phyloP scores from a whole-genome alignment of 768 basidiomycete genomes.

The Hericium alpestre region DNA sequence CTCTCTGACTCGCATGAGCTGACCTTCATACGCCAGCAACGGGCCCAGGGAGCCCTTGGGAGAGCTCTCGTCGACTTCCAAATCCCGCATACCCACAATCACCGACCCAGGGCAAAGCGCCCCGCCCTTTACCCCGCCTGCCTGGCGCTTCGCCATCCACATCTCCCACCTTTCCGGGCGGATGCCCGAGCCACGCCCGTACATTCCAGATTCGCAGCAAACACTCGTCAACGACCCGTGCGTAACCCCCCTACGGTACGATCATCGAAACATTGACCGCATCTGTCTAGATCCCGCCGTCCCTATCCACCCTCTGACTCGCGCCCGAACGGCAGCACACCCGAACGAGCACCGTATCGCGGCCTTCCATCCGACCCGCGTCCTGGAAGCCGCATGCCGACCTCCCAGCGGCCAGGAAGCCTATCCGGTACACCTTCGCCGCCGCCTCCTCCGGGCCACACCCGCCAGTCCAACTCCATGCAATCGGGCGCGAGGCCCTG shows the following conservation, averaged over 20 bases:
- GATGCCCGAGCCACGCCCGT: slow-evolving; percentile 12
- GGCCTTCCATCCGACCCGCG: slow-evolving; percentile 12
- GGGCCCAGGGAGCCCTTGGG: slow-evolving; percentile 5
- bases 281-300: slow-evolving; percentile 1
- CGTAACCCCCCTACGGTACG: not conserved
- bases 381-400: not conserved
- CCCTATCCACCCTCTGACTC: slow-evolving; percentile 2
- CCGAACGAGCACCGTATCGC: slow-evolving; percentile 2
- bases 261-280: not conserved
- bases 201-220: slow-evolving; percentile 1
- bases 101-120: slow-evolving; percentile 9
- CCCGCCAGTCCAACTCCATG: slow-evolving; percentile 3
- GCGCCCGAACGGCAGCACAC: not conserved
- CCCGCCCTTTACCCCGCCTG: slow-evolving; percentile 11
- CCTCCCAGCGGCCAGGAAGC: slow-evolving; percentile 7
- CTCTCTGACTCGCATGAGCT: not conserved
- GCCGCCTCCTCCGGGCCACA: slow-evolving; percentile 6
- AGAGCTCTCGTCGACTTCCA: slow-evolving; percentile 6
- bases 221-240: slow-evolving; percentile 4
- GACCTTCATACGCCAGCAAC: not conserved
- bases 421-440: not conserved
- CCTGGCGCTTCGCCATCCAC: slow-evolving; percentile 6
- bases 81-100: slow-evolving; percentile 9
- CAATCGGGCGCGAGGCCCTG: slow-evolving; percentile 55
- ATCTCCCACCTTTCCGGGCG: slow-evolving; percentile 5